phyloP scores from a whole-genome alignment of 108 stramenopile genomes.

The Skeletonema potamos region DNA sequence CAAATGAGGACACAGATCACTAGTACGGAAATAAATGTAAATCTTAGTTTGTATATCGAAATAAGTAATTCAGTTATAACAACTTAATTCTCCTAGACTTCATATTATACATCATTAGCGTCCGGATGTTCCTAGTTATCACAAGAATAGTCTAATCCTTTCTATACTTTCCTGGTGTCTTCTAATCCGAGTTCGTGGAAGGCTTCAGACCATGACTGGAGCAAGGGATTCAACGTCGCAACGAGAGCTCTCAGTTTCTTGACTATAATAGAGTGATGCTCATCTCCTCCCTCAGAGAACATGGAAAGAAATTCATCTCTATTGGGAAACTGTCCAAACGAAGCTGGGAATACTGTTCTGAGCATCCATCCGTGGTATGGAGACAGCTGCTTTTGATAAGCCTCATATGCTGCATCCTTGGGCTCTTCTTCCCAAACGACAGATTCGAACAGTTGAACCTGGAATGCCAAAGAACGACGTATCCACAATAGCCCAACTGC shows the following conservation, averaged over 20 bases:
- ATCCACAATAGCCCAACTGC: conserved; percentile 71
- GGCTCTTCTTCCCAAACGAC: conserved; percentile 27
- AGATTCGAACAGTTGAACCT: conserved; percentile 46
- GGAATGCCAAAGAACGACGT: conserved; percentile 55
- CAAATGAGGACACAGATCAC: neutral
- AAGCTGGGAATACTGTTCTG: conserved; percentile 24
- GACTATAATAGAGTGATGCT: conserved; percentile 7
- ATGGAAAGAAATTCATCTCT: conserved; percentile 9
- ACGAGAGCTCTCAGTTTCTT: conserved; percentile 20
- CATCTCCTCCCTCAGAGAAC: conserved; percentile 7
- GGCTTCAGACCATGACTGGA: conserved; percentile 13
- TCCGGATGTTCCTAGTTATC: neutral
- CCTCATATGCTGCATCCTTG: conserved; percentile 22
- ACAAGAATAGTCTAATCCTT: neutral
- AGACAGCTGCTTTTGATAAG: conserved; percentile 22
- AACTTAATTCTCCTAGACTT: neutral
- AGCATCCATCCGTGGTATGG: conserved; percentile 34
- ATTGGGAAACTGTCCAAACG: conserved; percentile 3
- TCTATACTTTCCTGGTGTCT: conserved; percentile 19
- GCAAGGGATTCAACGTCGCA: conserved; percentile 16
- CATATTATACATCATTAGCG: neutral
- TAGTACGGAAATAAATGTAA: neutral
- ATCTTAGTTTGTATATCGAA: neutral
- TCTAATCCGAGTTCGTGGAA: conserved; percentile 23
- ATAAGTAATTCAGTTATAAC: neutral